Percentiles rank a stretch among this genome's conserved stretches.
Conservation (phyloP, 163 green algal species). For the Coccomyxa subellipsoidea region DNA sequence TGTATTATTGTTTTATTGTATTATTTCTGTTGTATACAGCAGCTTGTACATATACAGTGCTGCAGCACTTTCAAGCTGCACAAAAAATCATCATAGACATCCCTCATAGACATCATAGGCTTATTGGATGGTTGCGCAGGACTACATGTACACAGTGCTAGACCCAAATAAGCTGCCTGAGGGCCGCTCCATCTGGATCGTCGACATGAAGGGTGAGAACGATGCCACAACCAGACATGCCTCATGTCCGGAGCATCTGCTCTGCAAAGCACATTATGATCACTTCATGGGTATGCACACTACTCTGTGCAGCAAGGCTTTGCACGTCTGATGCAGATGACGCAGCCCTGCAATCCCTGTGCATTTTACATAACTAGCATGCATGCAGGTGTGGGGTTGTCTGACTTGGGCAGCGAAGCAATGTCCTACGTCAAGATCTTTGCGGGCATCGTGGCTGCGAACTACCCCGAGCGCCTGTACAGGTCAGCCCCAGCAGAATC, state of each 20-base stretch:
- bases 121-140: conserved; percentile 2
- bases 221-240: no score
- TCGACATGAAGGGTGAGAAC: conserved; percentile 14
- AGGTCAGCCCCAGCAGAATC: not conserved
- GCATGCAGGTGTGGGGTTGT: conserved; percentile 8
- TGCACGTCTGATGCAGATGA: not conserved
- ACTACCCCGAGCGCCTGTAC: conserved; percentile 3
- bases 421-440: not conserved
- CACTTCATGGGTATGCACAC: not conserved
- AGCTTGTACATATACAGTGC: no score
- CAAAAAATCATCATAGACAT: not conserved
- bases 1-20: no score
- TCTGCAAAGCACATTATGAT: not conserved
- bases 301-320: no score
- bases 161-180: not conserved
- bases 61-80: no score
- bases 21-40: no score
- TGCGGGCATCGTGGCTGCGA: not conserved
- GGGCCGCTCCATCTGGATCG: conserved; percentile 1
- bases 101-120: not conserved
- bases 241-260: no score
- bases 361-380: no score
- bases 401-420: conserved; percentile 8
- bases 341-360: not conserved
- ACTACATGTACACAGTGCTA: conserved; percentile 1